Percentiles rank a stretch among this genome's conserved stretches.
Conservation (phyloP, 2,329 filamentous ascomycete species). For the Xylariales sp. region DNA sequence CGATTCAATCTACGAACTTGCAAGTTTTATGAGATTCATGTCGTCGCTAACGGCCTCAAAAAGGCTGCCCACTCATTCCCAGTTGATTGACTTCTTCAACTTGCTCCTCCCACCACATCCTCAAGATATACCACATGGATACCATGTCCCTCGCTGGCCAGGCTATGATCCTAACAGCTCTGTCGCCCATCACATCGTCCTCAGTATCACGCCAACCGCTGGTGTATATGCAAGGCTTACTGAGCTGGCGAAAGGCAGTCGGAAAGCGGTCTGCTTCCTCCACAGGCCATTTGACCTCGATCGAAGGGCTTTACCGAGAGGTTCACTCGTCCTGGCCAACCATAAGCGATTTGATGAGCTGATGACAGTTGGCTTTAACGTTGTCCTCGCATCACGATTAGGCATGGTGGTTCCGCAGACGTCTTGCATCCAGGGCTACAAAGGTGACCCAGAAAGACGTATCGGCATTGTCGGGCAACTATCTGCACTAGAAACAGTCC, state of each 20-base stretch:
- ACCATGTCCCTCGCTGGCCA: slow-evolving; percentile 12
- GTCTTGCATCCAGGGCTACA: slow-evolving; percentile 13
- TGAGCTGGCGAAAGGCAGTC: not conserved
- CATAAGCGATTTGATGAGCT: slow-evolving; percentile 17
- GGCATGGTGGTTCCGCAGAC: slow-evolving; percentile 5
- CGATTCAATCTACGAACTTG: too few species aligned
- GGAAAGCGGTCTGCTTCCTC: slow-evolving; percentile 11
- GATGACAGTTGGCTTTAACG: slow-evolving; percentile 15
- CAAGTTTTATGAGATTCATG: too few species aligned
- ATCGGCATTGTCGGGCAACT: slow-evolving; percentile 15
- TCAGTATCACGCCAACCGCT: slow-evolving; percentile 15
- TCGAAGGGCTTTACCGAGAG: slow-evolving; percentile 10
- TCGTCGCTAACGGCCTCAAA: not conserved
- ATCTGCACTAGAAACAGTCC: not conserved
- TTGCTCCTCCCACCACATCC: not conserved
- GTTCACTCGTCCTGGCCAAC: slow-evolving; percentile 11
- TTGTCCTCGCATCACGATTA: slow-evolving; percentile 9
- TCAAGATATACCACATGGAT: slow-evolving; percentile 9
- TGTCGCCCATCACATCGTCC: slow-evolving; percentile 8
- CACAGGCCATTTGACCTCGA: slow-evolving; percentile 15
- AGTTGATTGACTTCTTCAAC: slow-evolving; percentile 6
- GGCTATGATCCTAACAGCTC: slow-evolving; percentile 1
- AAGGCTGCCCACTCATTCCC: not conserved
- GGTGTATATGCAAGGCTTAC: slow-evolving; percentile 13
- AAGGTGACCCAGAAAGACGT: slow-evolving; percentile 12